Conservation (phyloP, 108 stramenopile species). For the Licmophora abbreviata region DNA sequence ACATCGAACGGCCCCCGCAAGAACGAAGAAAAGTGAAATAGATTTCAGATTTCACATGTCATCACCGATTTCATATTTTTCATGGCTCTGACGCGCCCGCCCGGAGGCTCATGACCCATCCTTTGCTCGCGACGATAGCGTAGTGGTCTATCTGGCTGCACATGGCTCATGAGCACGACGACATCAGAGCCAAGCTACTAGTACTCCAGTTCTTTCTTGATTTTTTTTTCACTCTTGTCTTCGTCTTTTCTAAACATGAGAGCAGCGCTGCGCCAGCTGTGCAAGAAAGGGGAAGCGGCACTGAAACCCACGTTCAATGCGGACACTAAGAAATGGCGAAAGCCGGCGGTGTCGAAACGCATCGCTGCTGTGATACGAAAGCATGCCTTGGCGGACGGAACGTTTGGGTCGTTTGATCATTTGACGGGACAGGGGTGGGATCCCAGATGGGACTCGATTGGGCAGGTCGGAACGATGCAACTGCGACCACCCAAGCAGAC, state of each 20-base stretch:
- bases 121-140: too few relatives aligned
- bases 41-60: too few relatives aligned
- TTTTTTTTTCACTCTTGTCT: too few relatives aligned
- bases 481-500: constrained; percentile 60
- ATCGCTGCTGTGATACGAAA: constrained; percentile 71
- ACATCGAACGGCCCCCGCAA: too few relatives aligned
- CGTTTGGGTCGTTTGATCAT: constrained; percentile 61
- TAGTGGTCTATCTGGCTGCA: too few relatives aligned
- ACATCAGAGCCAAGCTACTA: too few relatives aligned
- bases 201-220: too few relatives aligned
- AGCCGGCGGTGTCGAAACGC: constrained; percentile 44
- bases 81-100: too few relatives aligned
- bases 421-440: constrained; percentile 68
- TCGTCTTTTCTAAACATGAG: constrained; percentile 44
- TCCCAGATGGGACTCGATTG: constrained; percentile 49
- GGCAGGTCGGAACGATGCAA: constrained; percentile 2
- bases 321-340: constrained; percentile 48
- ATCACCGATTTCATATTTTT: too few relatives aligned
- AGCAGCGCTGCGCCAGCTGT: constrained; percentile 61
- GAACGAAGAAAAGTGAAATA: too few relatives aligned
- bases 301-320: constrained; percentile 55
- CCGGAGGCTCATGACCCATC: too few relatives aligned
- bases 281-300: constrained; percentile 53
- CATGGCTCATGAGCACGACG: too few relatives aligned
- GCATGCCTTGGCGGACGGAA: constrained; percentile 45